Conservation (phyloP, 2,329 filamentous ascomycete genomes). For the Hymenoscyphus fraxineus region DNA sequence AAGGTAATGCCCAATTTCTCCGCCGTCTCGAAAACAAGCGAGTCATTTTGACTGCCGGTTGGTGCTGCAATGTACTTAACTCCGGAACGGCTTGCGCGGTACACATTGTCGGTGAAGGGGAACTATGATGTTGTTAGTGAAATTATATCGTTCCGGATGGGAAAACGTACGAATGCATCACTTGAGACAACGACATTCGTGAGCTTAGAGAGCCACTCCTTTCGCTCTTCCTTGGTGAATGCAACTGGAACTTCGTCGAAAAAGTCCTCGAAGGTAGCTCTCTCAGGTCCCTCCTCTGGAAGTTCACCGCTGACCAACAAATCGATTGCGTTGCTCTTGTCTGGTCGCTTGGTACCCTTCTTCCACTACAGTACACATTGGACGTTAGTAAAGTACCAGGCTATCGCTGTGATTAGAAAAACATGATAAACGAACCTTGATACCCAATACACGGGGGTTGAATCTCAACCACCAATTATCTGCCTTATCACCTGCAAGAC, state of each 20-base stretch:
- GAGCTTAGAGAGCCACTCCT: constrained; percentile 80
- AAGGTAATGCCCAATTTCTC: constrained; percentile 91
- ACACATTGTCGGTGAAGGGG: constrained; percentile 98
- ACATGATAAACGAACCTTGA: constrained; percentile 49
- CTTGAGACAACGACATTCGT: constrained; percentile 81
- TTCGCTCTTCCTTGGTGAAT: constrained; percentile 81
- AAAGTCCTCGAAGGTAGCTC: constrained; percentile 78
- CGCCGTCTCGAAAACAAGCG: constrained; percentile 78
- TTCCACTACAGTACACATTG: constrained; percentile 60
- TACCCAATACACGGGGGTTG: constrained; percentile 78
- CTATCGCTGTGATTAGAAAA: no score
- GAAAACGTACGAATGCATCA: constrained; percentile 80
- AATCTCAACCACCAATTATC: constrained; percentile 99
- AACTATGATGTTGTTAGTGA: constrained; percentile 53
- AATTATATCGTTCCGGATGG: neutral
- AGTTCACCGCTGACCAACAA: constrained; percentile 88
- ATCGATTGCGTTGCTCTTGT: constrained; percentile 98
- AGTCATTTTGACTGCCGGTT: constrained; percentile 82
- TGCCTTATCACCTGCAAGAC: constrained; percentile 94
- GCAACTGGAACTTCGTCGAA: constrained; percentile 84
- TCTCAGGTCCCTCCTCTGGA: constrained; percentile 78
- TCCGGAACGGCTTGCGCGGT: constrained; percentile 81
- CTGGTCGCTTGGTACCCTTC: constrained; percentile 91
- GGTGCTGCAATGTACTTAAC: constrained; percentile 96
- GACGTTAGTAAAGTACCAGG: neutral